Conservation (phyloP, 2,329 filamentous ascomycete genomes). For the Botryotinia globosa region DNA sequence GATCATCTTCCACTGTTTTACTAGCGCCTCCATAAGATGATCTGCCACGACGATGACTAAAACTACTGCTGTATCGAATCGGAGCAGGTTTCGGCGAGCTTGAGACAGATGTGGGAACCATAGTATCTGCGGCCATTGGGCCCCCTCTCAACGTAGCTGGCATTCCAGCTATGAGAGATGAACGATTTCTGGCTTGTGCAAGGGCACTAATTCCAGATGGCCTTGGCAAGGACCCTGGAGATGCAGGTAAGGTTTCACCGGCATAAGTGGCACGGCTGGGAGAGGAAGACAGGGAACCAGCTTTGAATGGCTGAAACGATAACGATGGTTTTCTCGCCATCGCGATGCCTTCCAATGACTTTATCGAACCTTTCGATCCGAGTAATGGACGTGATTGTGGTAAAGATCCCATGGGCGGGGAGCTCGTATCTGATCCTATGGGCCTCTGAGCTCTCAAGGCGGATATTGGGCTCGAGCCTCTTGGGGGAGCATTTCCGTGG, state of each 20-base stretch:
- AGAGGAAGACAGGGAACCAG: slow-evolving; percentile 88
- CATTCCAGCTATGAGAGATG: slow-evolving; percentile 72
- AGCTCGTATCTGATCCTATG: slow-evolving; percentile 60
- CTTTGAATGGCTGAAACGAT: slow-evolving; percentile 95
- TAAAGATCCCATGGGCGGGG: slow-evolving; percentile 51
- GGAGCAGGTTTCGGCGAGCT: slow-evolving; percentile 77
- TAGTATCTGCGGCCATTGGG: slow-evolving; percentile 59
- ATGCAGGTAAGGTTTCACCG: slow-evolving; percentile 46
- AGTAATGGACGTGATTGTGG: slow-evolving; percentile 40
- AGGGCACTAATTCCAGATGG: slow-evolving; percentile 49
- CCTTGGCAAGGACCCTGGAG: slow-evolving; percentile 53
- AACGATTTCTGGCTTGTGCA: slow-evolving; percentile 63
- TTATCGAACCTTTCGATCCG: slow-evolving; percentile 37
- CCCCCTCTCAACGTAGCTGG: slow-evolving; percentile 68
- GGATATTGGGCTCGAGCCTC: slow-evolving; percentile 83
- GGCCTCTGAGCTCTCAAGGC: slow-evolving; percentile 69
- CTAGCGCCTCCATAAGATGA: slow-evolving; percentile 73
- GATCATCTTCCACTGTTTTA: slow-evolving; percentile 65
- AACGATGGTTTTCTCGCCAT: slow-evolving; percentile 72
- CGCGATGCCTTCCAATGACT: slow-evolving; percentile 48
- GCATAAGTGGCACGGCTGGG: slow-evolving; percentile 50
- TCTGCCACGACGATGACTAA: slow-evolving; percentile 77
- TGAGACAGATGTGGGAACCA: slow-evolving; percentile 62
- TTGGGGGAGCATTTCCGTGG: slow-evolving; percentile 71
- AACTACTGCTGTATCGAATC: slow-evolving; percentile 89